Conservation (phyloP, 2,329 filamentous ascomycete species). For the Orbilia oligospora region DNA sequence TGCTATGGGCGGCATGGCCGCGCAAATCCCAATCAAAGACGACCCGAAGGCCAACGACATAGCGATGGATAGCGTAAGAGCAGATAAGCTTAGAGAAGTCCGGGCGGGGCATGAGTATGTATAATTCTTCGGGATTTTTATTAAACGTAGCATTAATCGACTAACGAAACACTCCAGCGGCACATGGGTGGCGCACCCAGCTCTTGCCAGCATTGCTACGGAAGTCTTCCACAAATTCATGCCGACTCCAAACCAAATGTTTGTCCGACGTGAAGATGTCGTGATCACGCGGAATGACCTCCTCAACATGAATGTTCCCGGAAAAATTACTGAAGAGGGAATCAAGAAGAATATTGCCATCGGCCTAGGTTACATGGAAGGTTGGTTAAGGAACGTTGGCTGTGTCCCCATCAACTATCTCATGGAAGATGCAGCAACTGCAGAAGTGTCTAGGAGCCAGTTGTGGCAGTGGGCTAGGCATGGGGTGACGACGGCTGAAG, state of each 20-base stretch:
- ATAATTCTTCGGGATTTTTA: conserved; percentile 10
- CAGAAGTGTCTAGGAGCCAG: conserved; percentile 93
- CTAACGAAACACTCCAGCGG: conserved; percentile 63
- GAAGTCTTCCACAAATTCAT: conserved; percentile 99
- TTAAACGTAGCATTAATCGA: background rate
- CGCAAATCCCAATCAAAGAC: conserved; percentile 98
- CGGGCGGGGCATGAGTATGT: conserved; percentile 88
- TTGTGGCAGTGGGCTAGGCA: conserved; percentile 87
- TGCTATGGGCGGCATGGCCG: conserved; percentile 98
- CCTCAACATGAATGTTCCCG: conserved; percentile 97
- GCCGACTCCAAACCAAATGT: conserved; percentile 98
- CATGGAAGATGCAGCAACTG: conserved; percentile 98
- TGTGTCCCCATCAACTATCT: conserved; percentile 98
- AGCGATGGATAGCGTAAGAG: conserved; percentile 92
- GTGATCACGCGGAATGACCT: conserved; percentile 88
- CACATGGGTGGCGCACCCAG: conserved; percentile 97
- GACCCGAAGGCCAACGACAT: conserved; percentile 90
- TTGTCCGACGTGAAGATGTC: conserved; percentile 90
- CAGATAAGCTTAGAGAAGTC: conserved; percentile 96
- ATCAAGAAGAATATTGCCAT: conserved; percentile 99
- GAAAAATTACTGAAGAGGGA: conserved; percentile 89
- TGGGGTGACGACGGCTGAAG: conserved; percentile 82
- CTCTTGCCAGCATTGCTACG: conserved; percentile 86
- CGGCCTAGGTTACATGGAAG: conserved; percentile 97
- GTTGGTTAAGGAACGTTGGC: conserved; percentile 93